phyloP scores from a whole-genome alignment of 768 basidiomycete genomes.

The Fibroporia radiculosa region DNA sequence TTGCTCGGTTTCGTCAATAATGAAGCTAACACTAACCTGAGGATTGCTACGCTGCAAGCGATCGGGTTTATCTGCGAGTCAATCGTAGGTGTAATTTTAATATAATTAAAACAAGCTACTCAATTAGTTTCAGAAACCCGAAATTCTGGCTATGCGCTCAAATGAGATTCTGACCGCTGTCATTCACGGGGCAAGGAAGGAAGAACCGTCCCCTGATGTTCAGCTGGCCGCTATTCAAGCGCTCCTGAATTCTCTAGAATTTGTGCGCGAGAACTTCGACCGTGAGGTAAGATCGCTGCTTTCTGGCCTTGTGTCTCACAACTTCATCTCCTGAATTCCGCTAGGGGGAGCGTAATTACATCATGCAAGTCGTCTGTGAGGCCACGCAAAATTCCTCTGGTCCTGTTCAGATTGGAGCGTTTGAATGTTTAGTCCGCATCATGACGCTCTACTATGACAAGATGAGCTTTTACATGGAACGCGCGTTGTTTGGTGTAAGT shows the following conservation, averaged over 20 bases:
- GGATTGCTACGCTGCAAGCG: slow-evolving; percentile 84
- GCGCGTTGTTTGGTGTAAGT: slow-evolving; percentile 92
- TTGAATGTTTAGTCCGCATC: slow-evolving; percentile 91
- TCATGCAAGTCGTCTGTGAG: slow-evolving; percentile 99
- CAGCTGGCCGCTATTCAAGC: slow-evolving; percentile 91
- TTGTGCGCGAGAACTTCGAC: slow-evolving; percentile 96
- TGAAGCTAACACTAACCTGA: slow-evolving; percentile 59
- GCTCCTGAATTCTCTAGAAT: slow-evolving; percentile 91
- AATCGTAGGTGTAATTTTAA: slow-evolving; percentile 57
- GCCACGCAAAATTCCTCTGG: slow-evolving; percentile 83
- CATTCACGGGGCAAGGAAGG: slow-evolving; percentile 95
- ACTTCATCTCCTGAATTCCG: not conserved
- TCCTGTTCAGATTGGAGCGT: slow-evolving; percentile 89
- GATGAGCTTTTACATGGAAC: slow-evolving; percentile 99
- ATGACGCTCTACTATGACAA: slow-evolving; percentile 99
- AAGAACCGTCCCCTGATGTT: slow-evolving; percentile 86
- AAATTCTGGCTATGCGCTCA: slow-evolving; percentile 78
- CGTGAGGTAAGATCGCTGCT: slow-evolving; percentile 62
- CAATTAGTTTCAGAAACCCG: slow-evolving; percentile 63
- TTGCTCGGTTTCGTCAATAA: slow-evolving; percentile 84
- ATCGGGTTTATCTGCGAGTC: slow-evolving; percentile 97
- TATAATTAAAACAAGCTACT: not conserved
- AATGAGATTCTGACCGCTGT: slow-evolving; percentile 99
- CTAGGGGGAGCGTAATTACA: slow-evolving; percentile 98
- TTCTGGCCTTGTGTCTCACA: slow-evolving; percentile 4